These are phyloP conservation scores for Dimargaris cristalligena DNA, from an alignment of 192 early-diverging fungal genomes.

Conservation along the genomic window DNA sequence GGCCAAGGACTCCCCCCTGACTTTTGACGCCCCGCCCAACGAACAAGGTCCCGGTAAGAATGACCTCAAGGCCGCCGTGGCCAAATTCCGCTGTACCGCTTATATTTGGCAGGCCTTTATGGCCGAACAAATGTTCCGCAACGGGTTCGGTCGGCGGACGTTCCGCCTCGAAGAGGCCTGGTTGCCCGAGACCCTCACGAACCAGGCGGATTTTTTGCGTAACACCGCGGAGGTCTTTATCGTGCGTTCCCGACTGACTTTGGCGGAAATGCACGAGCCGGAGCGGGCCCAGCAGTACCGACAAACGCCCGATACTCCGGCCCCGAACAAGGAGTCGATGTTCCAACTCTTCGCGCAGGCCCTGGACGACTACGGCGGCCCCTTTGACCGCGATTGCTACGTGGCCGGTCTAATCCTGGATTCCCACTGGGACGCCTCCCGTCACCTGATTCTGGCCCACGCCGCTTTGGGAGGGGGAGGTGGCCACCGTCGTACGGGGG, in stretches of 20 bases:
- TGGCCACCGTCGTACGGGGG: conserved; percentile 32
- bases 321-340: conserved; percentile 24
- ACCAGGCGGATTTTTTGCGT: conserved; percentile 21
- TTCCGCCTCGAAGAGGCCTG: conserved; percentile 43
- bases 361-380: conserved; percentile 27
- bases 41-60: conserved; percentile 24
- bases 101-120: conserved; percentile 62
- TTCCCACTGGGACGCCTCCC: conserved; percentile 34
- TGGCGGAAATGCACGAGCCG: conserved; percentile 37
- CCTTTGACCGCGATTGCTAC: conserved; percentile 24
- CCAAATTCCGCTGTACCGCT: conserved; percentile 39
- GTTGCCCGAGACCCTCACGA: conserved; percentile 32
- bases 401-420: conserved; percentile 40
- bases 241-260: conserved; percentile 26
- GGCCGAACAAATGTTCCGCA: conserved; percentile 47
- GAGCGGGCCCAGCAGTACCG: conserved; percentile 40
- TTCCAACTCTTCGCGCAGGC: conserved; percentile 33
- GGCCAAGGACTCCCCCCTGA: conserved; percentile 34
- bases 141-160: conserved; percentile 49
- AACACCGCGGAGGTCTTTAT: conserved; percentile 39
- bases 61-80: conserved; percentile 28
- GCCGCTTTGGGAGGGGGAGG: conserved; percentile 44
- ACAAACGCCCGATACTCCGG: conserved; percentile 19
- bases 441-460: conserved; percentile 35
- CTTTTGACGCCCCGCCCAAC: conserved; percentile 42